These are phyloP conservation scores for Pestalotiopsis sp. DNA, from an alignment of 2,329 filamentous ascomycete genomes.

Conservation along the genomic window DNA sequence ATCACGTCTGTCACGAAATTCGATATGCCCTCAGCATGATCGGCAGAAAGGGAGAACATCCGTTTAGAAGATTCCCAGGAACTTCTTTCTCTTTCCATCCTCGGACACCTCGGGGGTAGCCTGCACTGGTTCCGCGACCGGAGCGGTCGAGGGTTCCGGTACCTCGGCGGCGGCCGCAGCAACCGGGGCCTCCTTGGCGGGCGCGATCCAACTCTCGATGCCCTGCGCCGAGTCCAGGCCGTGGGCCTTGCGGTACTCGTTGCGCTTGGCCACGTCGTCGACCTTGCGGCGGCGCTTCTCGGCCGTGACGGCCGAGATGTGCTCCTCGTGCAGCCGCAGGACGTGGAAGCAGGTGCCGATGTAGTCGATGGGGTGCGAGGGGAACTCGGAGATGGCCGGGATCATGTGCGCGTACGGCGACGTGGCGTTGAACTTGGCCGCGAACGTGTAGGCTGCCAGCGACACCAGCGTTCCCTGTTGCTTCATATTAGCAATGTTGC, in stretches of 20 bases:
- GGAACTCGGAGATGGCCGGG: slow-evolving; percentile 67
- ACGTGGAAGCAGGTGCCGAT: slow-evolving; percentile 67
- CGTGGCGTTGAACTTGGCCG: slow-evolving; percentile 74
- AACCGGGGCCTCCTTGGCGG: neutral
- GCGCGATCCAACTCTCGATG: slow-evolving; percentile 18
- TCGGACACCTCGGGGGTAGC: slow-evolving; percentile 7
- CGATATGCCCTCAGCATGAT: neutral
- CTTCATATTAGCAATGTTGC: slow-evolving; percentile 4
- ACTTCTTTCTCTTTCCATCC: slow-evolving; percentile 67
- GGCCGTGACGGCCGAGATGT: slow-evolving; percentile 65
- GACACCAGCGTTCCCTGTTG: slow-evolving; percentile 63
- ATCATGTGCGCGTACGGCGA: slow-evolving; percentile 81
- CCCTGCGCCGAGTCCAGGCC: slow-evolving; percentile 59
- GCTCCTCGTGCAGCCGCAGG: slow-evolving; percentile 72
- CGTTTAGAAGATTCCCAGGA: slow-evolving; percentile 75
- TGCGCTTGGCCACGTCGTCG: slow-evolving; percentile 86
- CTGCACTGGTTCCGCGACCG: slow-evolving; percentile 13
- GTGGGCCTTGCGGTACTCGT: slow-evolving; percentile 82
- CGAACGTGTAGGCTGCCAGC: slow-evolving; percentile 72
- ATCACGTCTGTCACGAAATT: neutral
- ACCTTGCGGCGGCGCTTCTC: slow-evolving; percentile 72
- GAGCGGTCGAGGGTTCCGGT: neutral
- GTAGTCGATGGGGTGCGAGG: slow-evolving; percentile 69
- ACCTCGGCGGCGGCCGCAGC: slow-evolving; percentile 25
- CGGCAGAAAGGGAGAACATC: neutral